phyloP scores from a whole-genome alignment of 1,139 yeast species.

The Zygotorulaspora mrakii region DNA sequence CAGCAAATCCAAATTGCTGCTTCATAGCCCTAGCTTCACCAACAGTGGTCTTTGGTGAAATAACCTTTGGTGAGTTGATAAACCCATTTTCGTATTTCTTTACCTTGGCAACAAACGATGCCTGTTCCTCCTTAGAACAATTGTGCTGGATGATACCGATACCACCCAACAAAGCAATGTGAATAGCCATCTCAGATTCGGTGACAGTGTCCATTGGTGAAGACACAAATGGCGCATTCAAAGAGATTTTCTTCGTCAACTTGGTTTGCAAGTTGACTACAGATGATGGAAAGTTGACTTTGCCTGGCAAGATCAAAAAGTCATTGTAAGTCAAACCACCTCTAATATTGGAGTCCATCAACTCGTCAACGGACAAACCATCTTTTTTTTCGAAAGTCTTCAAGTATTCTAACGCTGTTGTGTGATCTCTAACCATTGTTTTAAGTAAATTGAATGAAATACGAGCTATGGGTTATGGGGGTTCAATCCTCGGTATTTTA shows the following conservation, averaged over 20 bases:
- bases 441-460: neutral
- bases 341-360: slow-evolving; percentile 84
- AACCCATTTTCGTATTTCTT: slow-evolving; percentile 97
- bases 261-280: slow-evolving; percentile 74
- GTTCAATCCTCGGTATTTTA: slow-evolving; percentile 3
- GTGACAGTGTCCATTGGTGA: slow-evolving; percentile 99
- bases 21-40: slow-evolving; percentile 75
- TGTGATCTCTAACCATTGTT: slow-evolving; percentile 42
- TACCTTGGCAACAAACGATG: slow-evolving; percentile 95
- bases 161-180: slow-evolving; percentile 98
- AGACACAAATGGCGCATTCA: slow-evolving; percentile 92
- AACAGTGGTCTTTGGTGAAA: slow-evolving; percentile 71
- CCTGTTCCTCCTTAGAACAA: slow-evolving; percentile 95
- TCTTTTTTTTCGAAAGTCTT: slow-evolving; percentile 66
- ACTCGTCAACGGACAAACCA: slow-evolving; percentile 77
- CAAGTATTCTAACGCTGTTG: slow-evolving; percentile 67
- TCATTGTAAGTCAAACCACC: slow-evolving; percentile 99
- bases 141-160: slow-evolving; percentile 98
- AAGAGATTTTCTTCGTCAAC: slow-evolving; percentile 84
- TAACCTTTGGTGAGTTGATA: slow-evolving; percentile 89
- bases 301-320: slow-evolving; percentile 91
- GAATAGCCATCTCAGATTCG: slow-evolving; percentile 94
- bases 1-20: slow-evolving; percentile 80
- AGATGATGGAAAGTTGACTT: slow-evolving; percentile 82
- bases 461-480: slow-evolving; percentile 15